Conservation (phyloP, 306 rosid genomes). For the Lathyrus sativus region DNA sequence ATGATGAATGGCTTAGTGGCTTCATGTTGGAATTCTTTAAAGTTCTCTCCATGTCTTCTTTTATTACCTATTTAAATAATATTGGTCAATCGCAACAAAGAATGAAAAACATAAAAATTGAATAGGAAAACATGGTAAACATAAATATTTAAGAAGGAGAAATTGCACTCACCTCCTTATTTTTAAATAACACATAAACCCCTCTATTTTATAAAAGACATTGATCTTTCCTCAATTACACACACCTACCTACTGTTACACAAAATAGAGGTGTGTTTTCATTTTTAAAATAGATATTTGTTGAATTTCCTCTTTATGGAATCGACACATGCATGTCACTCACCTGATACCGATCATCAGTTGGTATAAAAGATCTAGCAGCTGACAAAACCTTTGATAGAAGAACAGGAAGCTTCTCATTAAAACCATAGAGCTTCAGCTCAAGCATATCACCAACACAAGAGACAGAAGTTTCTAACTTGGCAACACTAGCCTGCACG, state of each 20-base stretch:
- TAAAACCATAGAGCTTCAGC: constrained; percentile 90
- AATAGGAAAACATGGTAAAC: constrained; percentile 6
- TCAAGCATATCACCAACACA: constrained; percentile 74
- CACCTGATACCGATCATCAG: constrained; percentile 78
- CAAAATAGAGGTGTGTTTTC: not conserved
- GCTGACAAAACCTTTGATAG: constrained; percentile 63
- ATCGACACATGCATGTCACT: constrained; percentile 23
- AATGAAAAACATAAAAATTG: constrained; percentile 30
- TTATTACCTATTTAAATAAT: constrained; percentile 62
- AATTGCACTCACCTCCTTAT: not conserved
- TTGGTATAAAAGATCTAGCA: constrained; percentile 72
- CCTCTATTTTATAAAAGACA: not conserved
- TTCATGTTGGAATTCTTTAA: constrained; percentile 89
- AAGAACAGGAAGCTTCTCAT: constrained; percentile 80
- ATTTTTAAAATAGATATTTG: not conserved
- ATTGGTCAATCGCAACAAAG: constrained; percentile 35
- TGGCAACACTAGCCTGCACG: constrained; percentile 87
- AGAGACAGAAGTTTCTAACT: constrained; percentile 89
- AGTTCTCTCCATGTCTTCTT: constrained; percentile 79
- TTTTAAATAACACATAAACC: no score
- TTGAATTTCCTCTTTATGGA: not conserved
- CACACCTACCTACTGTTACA: not conserved
- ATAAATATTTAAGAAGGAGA: not conserved
- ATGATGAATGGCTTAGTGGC: constrained; percentile 83
- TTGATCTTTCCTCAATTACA: not conserved